A percentile compares a stretch with the other conserved stretches of the same genome.
These are phyloP conservation scores for Fonsecaea pedrosoi DNA, from an alignment of 2,329 filamentous ascomycete species.

Conservation along the genomic window DNA sequence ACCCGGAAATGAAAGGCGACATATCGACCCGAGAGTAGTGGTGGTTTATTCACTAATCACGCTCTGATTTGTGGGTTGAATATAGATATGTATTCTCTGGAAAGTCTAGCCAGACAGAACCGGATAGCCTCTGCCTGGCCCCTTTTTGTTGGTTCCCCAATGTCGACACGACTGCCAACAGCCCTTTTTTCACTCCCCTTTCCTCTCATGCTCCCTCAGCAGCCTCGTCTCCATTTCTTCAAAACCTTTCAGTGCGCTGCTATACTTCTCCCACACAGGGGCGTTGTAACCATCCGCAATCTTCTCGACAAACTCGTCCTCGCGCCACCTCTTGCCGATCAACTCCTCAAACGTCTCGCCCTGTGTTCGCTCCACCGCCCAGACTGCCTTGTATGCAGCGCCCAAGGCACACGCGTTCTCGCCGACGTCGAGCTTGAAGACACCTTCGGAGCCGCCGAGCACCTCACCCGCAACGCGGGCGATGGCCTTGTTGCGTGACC, in stretches of 20 bases:
- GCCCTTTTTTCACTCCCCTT: slow-evolving; percentile 6
- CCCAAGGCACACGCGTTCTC: slow-evolving; percentile 94
- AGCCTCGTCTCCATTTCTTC: slow-evolving; percentile 74
- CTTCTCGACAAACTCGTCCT: slow-evolving; percentile 80
- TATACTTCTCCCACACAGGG: slow-evolving; percentile 78
- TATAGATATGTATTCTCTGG: too few species aligned
- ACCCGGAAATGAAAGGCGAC: too few species aligned
- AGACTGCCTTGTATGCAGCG: slow-evolving; percentile 93
- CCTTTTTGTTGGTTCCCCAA: too few species aligned
- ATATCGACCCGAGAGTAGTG: too few species aligned
- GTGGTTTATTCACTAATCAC: too few species aligned
- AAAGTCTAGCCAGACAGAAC: too few species aligned
- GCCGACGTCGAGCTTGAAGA: slow-evolving; percentile 91
- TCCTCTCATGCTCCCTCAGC: slow-evolving; percentile 48
- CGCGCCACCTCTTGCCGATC: slow-evolving; percentile 82
- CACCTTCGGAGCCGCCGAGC: slow-evolving; percentile 84
- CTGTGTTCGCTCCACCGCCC: slow-evolving; percentile 74
- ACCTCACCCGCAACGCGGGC: slow-evolving; percentile 84
- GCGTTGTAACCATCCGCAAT: slow-evolving; percentile 81
- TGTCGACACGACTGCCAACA: background rate
- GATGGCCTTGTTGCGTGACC: slow-evolving; percentile 87
- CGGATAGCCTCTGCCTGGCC: too few species aligned
- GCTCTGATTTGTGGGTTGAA: too few species aligned
- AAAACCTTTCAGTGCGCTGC: slow-evolving; percentile 76
- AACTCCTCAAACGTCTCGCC: slow-evolving; percentile 86